Evolutionary conservation across 2,329 filamentous ascomycete species (phyloP), one percentile per base, ranked within the genome.

Genomic region (Neonectria hederae): DNA sequence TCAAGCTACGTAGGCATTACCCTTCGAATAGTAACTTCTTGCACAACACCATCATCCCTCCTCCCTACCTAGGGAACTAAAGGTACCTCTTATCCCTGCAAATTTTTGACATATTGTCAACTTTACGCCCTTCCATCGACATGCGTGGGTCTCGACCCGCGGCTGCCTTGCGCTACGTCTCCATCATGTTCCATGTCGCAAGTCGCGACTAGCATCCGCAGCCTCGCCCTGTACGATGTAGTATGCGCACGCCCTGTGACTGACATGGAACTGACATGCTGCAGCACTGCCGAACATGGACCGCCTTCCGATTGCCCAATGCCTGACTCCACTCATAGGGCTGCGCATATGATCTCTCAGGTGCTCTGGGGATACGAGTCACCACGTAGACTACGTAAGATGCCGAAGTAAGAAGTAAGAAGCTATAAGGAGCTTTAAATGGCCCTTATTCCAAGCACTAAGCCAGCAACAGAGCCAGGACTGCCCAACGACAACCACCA

Each of bases 111-210:
- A 43, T 32, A 40, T 42, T 43, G 63, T 68, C 57, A 54, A 57
- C 14, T 24, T 32, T 54, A 19, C 69, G 70, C 71, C 70, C 54
- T 73, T 71, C 10, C n/a, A 65, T 73, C 59, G 57, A 72, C 69
- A 70, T 11, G 24, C 38, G 45, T 56, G 45, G 46, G 57, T 45
- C 43, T 42, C 51, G 30, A 11, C n/a, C 32, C 22, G 43, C 14
- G 43, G 35, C 42, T 63, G 55, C 61, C 61, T 63, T 51, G 54
- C 30, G 42, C 52, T 19, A 24, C 26, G 13, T 51, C 38, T 28
- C 13, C 24, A 55, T 38, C 42, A 54, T 32, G 30, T 32, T 32
- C 30, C 30, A 13, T 32, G 30, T 13, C 13, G 3, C 3, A 32
- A 32, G 30, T 32, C 10, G 30, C 11, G 10, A 32, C 30, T 28